Base-by-base conservation (phyloP, 2,329 filamentous ascomycete genomes). In the Sporothrix protearum region DNA sequence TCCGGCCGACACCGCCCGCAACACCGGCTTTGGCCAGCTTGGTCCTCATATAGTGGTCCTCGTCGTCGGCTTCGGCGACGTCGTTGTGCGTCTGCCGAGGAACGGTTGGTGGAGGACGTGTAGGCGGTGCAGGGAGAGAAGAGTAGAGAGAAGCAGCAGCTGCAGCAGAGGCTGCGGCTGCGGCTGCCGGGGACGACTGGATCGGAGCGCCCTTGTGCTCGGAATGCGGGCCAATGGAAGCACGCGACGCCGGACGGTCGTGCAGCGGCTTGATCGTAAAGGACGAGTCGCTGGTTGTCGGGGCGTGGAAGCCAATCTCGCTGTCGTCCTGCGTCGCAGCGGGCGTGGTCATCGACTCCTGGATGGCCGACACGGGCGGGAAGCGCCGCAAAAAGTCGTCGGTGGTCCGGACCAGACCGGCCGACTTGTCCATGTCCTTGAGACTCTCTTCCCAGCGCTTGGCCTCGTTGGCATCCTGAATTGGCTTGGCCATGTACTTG, bases 301-400 rank as follows among this genome's bases (percentile, higher is more conserved):
- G 45, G 16, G 39, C 8, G 9, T 68, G 53, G 22, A 71, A 63
- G n/a, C 70, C 68, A 12, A 68, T 63, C 36, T 69, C 55, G 25
- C 25, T 30, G 67, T 71, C 47, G 61, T 68, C 71, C 25, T 76
- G 49, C 3, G 49, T 74, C 4, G 71, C 73, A 16, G 76, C 72
- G 0, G 81, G 79, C 39, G 85, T 83, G 2, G 81, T 81, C 88
- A 90, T 90, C 2, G 88, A 89, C 77, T 90, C 86, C 59, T 86
- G 84, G 63, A 85, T 84, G 51, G 87, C 81, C 5, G 89, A 85
- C 22, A 92, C 85, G 8, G 94, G 89, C 0, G 94, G 94, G 78
- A 90, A 97, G 25, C 92, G 87, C 8, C 92, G 89, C 67, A 96
- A 81, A 76, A 97, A 97, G 45, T 97, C 94, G 74, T 96, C 92